Conservation (phyloP, 2,329 filamentous ascomycete species). For the Fusarium multiceps region DNA sequence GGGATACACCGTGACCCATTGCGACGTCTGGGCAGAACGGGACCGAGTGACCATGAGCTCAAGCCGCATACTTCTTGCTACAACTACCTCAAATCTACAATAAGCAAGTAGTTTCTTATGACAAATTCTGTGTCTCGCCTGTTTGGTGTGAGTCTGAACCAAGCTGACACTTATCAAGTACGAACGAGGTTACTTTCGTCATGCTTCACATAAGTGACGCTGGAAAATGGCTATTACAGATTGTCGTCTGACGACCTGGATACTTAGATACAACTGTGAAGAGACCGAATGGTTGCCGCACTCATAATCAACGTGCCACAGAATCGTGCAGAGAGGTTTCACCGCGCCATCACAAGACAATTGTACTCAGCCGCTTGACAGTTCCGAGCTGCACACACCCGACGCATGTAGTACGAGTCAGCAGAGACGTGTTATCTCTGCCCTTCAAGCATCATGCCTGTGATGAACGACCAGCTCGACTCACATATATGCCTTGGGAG, state of each 20-base stretch:
- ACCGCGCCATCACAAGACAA: not conserved
- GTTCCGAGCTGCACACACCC: not conserved
- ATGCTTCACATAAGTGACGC: not conserved
- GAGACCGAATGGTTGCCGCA: not conserved
- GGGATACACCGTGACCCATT: not conserved
- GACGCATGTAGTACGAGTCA: not conserved
- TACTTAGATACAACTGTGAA: not conserved
- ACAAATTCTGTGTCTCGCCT: not conserved
- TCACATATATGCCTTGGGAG: not conserved
- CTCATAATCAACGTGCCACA: not conserved
- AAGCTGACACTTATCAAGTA: not conserved
- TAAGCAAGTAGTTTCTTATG: not conserved
- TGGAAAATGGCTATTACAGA: not conserved
- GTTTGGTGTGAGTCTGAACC: not conserved
- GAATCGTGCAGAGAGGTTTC: not conserved
- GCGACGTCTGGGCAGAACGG: not conserved
- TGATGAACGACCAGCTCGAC: not conserved
- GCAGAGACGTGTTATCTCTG: not conserved
- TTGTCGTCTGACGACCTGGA: not conserved
- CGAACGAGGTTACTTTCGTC: not conserved
- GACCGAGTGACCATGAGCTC: not conserved
- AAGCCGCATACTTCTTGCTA: not conserved
- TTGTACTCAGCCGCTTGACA: not conserved
- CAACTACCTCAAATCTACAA: not conserved
- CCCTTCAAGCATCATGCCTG: not conserved